Evolutionary conservation across 208 protist species (phyloP).

Genomic region (Trypanosoma congolense): DNA sequence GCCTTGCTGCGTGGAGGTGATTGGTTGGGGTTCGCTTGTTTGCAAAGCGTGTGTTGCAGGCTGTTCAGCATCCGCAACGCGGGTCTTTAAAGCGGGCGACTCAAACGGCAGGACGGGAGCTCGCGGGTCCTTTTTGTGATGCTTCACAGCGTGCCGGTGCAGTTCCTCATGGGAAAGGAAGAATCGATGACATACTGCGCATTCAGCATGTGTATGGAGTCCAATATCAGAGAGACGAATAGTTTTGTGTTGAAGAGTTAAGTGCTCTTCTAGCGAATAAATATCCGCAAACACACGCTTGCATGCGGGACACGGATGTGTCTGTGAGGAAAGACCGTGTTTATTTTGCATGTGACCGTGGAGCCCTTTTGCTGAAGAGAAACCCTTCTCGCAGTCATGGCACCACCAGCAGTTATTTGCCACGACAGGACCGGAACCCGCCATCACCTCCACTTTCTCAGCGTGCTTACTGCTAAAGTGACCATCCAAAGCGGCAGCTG

Average conservation of each 20-base stretch:
- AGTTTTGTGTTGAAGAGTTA: constrained; percentile 37
- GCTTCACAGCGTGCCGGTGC: constrained; percentile 54
- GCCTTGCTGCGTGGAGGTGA: no score
- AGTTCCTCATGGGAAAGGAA: constrained; percentile 61
- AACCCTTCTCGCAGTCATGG: constrained; percentile 70
- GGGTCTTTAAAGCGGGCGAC: constrained; percentile 1
- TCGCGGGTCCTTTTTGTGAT: constrained; percentile 62
- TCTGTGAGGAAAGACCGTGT: constrained; percentile 37
- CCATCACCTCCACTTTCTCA: neutral
- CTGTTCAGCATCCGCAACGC: neutral
- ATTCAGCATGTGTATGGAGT: constrained; percentile 37
- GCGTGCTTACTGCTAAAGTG: constrained; percentile 52
- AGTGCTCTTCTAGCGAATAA: constrained; percentile 60
- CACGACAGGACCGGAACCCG: constrained; percentile 14
- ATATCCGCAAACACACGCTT: constrained; percentile 66
- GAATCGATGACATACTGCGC: constrained; percentile 46
- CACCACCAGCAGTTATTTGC: constrained; percentile 80
- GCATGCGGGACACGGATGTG: constrained; percentile 76
- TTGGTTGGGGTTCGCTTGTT: neutral
- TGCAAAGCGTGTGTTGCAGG: neutral
- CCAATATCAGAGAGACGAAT: constrained; percentile 44
- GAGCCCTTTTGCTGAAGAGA: constrained; percentile 40
- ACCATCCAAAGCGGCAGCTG: constrained; percentile 21
- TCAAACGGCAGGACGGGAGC: constrained; percentile 38
- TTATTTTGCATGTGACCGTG: constrained; percentile 53